These are phyloP conservation scores for Phytophthora pistaciae DNA, from an alignment of 352 stramenopile genomes.

Conservation along the genomic window DNA sequence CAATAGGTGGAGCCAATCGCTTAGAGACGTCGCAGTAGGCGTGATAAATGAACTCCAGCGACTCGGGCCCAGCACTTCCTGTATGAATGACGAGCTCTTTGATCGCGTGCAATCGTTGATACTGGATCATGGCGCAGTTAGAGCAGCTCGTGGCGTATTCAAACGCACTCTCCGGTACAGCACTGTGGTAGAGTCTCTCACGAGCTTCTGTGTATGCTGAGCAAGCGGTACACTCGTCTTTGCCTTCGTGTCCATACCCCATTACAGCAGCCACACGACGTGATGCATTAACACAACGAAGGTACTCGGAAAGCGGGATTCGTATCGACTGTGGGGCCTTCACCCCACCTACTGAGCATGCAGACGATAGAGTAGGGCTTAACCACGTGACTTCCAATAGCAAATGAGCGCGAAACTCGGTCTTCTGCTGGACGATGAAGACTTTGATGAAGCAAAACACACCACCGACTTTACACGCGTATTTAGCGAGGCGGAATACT, in stretches of 20 bases:
- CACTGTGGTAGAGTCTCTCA: background rate
- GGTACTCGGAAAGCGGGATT: constrained; percentile 54
- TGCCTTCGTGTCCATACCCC: background rate
- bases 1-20: constrained; percentile 19
- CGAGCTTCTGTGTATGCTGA: constrained; percentile 4
- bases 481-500: constrained; percentile 50
- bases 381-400: constrained; percentile 51
- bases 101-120: constrained; percentile 20
- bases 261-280: constrained; percentile 11
- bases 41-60: constrained; percentile 40
- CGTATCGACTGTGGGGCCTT: constrained; percentile 43
- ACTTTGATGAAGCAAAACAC: constrained; percentile 50
- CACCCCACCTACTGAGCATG: background rate
- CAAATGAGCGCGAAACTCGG: constrained; percentile 61
- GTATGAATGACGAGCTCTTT: constrained; percentile 15
- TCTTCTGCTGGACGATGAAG: constrained; percentile 69
- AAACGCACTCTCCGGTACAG: constrained; percentile 1
- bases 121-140: constrained; percentile 19
- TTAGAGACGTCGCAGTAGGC: constrained; percentile 34
- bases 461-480: constrained; percentile 47
- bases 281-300: constrained; percentile 43
- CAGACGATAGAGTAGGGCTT: constrained; percentile 2
- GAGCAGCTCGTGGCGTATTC: constrained; percentile 11
- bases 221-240: constrained; percentile 14
- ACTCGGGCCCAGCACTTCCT: background rate